These are phyloP conservation scores for Rhinocladiella mackenziei DNA, from an alignment of 2,329 filamentous ascomycete genomes.

Conservation along the genomic window DNA sequence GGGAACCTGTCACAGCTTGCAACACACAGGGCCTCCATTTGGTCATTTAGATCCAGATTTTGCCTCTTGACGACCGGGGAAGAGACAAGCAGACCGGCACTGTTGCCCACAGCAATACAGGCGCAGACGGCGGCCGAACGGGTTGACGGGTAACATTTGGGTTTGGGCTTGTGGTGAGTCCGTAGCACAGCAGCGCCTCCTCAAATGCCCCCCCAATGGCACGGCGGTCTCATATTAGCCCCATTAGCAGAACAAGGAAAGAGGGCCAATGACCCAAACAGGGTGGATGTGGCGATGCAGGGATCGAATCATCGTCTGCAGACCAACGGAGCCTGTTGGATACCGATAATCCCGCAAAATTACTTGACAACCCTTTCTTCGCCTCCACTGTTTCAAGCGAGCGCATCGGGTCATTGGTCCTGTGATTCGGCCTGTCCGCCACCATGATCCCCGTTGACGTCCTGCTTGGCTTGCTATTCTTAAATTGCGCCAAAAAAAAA, in stretches of 20 bases:
- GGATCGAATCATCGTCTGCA: not conserved
- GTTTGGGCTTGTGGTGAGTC: not conserved
- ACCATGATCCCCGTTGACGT: not conserved
- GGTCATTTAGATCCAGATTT: slow-evolving; percentile 1
- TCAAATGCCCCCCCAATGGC: too few relatives aligned
- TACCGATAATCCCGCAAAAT: slow-evolving; percentile 1
- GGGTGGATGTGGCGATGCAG: too few relatives aligned
- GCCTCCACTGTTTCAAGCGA: slow-evolving; percentile 3
- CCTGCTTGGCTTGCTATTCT: slow-evolving; percentile 16
- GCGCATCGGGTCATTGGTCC: not conserved
- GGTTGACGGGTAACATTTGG: slow-evolving; percentile 1
- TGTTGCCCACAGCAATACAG: not conserved
- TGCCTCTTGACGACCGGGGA: not conserved
- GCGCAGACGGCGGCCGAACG: not conserved
- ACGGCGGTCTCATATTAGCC: too few relatives aligned
- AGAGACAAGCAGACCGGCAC: not conserved
- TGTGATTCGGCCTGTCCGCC: too few relatives aligned
- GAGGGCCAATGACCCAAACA: too few relatives aligned
- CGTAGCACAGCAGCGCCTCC: not conserved
- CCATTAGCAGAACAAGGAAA: too few relatives aligned
- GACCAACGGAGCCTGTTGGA: not conserved
- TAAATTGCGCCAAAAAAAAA: slow-evolving; percentile 7
- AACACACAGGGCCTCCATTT: not conserved
- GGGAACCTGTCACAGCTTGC: not conserved
- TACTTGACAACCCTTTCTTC: slow-evolving; percentile 2